These are phyloP conservation scores for Hibiscus trionum DNA, from an alignment of 345 rosid species.

Conservation along the genomic window DNA sequence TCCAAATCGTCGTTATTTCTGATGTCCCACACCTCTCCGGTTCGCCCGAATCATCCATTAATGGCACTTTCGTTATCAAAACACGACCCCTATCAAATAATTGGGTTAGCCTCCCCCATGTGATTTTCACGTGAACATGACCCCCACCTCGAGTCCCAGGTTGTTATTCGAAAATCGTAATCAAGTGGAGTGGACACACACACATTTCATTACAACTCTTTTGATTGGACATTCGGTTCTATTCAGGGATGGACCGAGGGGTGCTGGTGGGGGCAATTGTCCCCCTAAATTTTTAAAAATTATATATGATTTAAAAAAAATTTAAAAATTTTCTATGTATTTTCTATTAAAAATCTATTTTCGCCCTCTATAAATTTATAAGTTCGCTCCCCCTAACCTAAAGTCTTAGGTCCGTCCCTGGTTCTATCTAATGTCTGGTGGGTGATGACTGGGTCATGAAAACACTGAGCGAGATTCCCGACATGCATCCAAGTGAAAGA, in stretches of 20 bases:
- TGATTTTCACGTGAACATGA: constrained; percentile 18
- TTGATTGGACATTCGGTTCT: neutral
- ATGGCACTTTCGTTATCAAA: constrained; percentile 1
- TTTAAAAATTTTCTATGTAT: too few relatives aligned
- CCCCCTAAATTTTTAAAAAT: too few relatives aligned
- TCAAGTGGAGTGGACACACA: neutral
- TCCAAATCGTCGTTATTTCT: too few relatives aligned
- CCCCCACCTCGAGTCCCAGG: neutral
- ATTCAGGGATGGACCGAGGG: too few relatives aligned
- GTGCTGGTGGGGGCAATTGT: too few relatives aligned
- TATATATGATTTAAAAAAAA: too few relatives aligned
- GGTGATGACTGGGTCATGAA: neutral
- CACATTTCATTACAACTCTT: neutral
- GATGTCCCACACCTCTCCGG: neutral
- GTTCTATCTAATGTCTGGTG: neutral
- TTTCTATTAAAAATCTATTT: too few relatives aligned
- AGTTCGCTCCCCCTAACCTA: too few relatives aligned
- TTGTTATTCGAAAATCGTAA: neutral
- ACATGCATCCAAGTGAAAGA: neutral
- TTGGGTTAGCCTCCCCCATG: neutral
- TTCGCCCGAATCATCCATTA: neutral
- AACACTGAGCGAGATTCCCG: neutral
- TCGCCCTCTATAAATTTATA: too few relatives aligned
- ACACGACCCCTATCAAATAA: neutral
- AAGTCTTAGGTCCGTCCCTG: too few relatives aligned